Evolutionary conservation across 2,329 filamentous ascomycete species (phyloP).

Genomic region (Pyrenochaeta sp.): DNA sequence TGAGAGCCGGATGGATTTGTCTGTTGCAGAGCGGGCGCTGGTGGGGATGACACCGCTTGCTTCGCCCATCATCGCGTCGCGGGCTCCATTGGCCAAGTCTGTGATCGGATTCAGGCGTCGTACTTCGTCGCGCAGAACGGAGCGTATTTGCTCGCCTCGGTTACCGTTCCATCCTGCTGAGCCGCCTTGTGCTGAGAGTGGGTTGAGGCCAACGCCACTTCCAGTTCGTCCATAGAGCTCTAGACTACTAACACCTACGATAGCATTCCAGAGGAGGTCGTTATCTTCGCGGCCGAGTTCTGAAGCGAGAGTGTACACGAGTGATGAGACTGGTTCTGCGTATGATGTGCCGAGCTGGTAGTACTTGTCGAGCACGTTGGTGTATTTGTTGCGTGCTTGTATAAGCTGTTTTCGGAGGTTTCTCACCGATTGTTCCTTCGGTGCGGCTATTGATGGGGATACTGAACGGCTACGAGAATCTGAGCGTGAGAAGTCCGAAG

Average conservation of each 20-base stretch:
- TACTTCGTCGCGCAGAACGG: slow-evolving; percentile 90
- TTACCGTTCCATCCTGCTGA: slow-evolving; percentile 80
- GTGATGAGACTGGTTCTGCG: slow-evolving; percentile 91
- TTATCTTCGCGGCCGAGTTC: slow-evolving; percentile 97
- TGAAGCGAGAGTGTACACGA: slow-evolving; percentile 93
- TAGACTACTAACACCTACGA: slow-evolving; percentile 93
- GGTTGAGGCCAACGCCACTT: slow-evolving; percentile 74
- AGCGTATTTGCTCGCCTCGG: slow-evolving; percentile 82
- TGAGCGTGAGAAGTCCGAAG: slow-evolving; percentile 52
- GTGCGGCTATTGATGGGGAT: slow-evolving; percentile 48
- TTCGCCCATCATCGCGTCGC: slow-evolving; percentile 70
- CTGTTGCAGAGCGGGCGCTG: slow-evolving; percentile 85
- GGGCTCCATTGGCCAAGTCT: slow-evolving; percentile 64
- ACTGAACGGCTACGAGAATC: slow-evolving; percentile 49
- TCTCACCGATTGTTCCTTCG: slow-evolving; percentile 72
- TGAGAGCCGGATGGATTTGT: slow-evolving; percentile 89
- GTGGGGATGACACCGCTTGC: slow-evolving; percentile 86
- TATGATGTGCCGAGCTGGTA: slow-evolving; percentile 89
- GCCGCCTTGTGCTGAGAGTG: slow-evolving; percentile 61
- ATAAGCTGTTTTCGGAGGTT: slow-evolving; percentile 77
- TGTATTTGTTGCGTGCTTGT: slow-evolving; percentile 78
- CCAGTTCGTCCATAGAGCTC: slow-evolving; percentile 90
- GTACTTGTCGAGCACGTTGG: slow-evolving; percentile 78
- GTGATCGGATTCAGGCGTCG: slow-evolving; percentile 84
- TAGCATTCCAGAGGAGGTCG: slow-evolving; percentile 91